Base-by-base conservation (phyloP, 2,329 filamentous ascomycete genomes). In the Calonectria multiphialidica region DNA sequence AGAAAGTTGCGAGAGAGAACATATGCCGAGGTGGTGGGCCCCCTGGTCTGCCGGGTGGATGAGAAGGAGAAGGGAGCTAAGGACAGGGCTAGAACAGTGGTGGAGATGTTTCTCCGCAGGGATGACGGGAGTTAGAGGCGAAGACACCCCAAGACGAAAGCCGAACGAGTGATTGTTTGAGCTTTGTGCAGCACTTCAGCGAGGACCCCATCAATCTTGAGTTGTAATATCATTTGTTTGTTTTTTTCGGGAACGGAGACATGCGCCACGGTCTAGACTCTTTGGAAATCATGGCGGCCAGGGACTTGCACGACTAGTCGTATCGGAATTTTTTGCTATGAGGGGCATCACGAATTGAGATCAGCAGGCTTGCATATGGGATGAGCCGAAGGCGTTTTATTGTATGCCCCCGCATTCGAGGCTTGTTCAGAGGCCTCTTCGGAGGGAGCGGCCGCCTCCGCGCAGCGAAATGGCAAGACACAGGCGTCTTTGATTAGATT, bases 11-110 rank as follows among this genome's bases (percentile, higher is more conserved):
- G 92, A 65, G 91, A 93, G 82, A 88, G 84, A 70, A 88, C 87
- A 44, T 90, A 93, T 45, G 92, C 93, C 0, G 89, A 91, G 62
- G 83, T 95, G 0, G 93, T 97, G 75, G 90, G 90, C 1, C 85
- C 86, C 1, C 86, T 90, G 0, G 86, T 95, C 15, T 93, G 95
- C 71, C 88, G 92, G 9, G 78, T 77, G 44, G 85, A 83, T 70
- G 85, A 85, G 2, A 87, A 90, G 82, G 93, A 94, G 75, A 92
- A 87, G 72, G 83, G 85, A 0, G 82, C 87, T 16, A 91, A 92
- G 74, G 93, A 93, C 70, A 90, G 90, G 80, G 93, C 92, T 85
- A 87, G 88, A 68, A 88, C 88, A 12, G 83, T 96, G 15, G 81
- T 97, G 35, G 93, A 95, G 80, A 84, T 95, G 33, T 97, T 97